Base-by-base conservation (phyloP, 768 basidiomycete genomes). In the Pisolithus marmoratus region DNA sequence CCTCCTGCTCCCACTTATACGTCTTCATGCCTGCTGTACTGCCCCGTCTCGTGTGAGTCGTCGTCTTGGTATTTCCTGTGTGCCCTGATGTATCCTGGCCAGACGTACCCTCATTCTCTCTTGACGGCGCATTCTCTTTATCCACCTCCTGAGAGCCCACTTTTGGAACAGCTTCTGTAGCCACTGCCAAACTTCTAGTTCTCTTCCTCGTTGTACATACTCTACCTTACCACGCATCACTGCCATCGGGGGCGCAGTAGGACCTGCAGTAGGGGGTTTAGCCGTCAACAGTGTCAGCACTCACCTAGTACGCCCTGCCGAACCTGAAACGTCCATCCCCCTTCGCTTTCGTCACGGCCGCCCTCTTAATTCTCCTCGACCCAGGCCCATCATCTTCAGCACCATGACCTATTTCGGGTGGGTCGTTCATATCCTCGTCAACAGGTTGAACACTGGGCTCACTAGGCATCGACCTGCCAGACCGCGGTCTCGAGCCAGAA, bases 341-440 rank as follows among this genome's bases (percentile, higher is more conserved):
- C 17, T 46, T 46, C 8, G 20, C 45, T 15, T 19, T 46, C 27
- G 19, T 14, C 14, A 31, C 29, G 17, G 45, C 29, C 3, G 45
- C 20, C 19, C 17, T 17, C 11, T 29, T 46, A 29, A 17, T 17
- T n/a, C 27, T n/a, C 9, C 12, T 29, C 29, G 20, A 22, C 2
- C 3, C 3, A 19, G 22, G 24, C 47, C 17, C 22, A 11, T 40
- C 38, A 12, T 40, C 23, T 15, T n/a, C 31, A 24, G 31, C 15
- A 15, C 24, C 19, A 19, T 34, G 27, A 36, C 23, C 26, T 40
- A 40, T 4, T 5, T 37, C 48, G 5, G 43, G 48, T 1, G 22
- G 31, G 36, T 20, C 41, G 22, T 48, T 23, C 11, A 47, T 46
- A 22, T 53, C 54, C 31, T 48, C 52, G 11, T 55, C 54, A 23